Base-by-base conservation (phyloP, 768 basidiomycete genomes). In the Suillus decipiens region DNA sequence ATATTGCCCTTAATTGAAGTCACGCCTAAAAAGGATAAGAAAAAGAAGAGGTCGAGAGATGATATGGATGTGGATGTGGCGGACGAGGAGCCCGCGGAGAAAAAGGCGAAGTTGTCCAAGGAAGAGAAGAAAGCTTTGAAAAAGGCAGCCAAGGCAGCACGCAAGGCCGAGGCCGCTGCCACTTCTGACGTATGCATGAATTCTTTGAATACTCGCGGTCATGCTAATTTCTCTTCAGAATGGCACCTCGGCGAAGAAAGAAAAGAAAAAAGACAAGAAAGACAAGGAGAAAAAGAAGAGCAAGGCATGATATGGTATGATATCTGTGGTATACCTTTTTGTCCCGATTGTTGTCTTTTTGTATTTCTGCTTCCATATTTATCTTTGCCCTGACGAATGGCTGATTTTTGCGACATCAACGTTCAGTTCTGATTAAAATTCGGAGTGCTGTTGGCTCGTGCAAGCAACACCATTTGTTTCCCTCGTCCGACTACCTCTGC, bases 121-220 rank as follows among this genome's bases (percentile, higher is more conserved):
- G 90, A 92, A 77, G 91, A 93, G 78, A 92, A 92, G 81, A 92
- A 90, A 79, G 89, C 90, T 19, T 75, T 89, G 73, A 93, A 91
- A 76, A 92, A 89, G 76, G 88, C 87, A 50, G 83, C 84, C 73
- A 91, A 91, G 77, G 82, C 85, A 69, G 79, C 85, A 68, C 83
- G 77, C n/a, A 86, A 85, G 73, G 76, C 71, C 39, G 82, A 82
- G 67, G 81, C 76, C 37, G 66, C 54, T 1, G 61, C 59, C 22
- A 81, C 67, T 22, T 1, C 55, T 28, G 79, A 77, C 64, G 83
- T 81, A 60, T 66, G 79, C 33, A 48, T 65, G 66, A 66, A 69
- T 67, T 34, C 47, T 48, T 61, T 15, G 12, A 50, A 22, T 60
- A 62, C 50, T 36, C 60, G 22, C 64, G 33, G 10, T 12, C 39